A percentile compares a stretch with the other conserved stretches of the same genome.
Conservation (phyloP, 257 asterid genomes). For the Schizonepeta tenuifolia region DNA sequence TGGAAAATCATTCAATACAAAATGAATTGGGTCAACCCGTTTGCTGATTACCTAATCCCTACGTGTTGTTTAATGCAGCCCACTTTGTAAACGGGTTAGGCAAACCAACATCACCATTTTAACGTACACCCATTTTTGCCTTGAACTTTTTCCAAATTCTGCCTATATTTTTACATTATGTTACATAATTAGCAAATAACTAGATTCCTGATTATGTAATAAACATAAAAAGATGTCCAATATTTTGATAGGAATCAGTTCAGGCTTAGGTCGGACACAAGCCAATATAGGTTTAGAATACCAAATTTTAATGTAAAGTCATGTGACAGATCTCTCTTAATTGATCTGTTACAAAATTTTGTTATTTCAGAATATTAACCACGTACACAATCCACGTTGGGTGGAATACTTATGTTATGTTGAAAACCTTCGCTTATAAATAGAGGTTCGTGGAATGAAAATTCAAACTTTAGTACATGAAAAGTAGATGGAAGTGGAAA, state of each 20-base stretch:
- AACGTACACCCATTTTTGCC: background rate
- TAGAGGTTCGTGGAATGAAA: no score
- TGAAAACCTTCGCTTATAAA: background rate
- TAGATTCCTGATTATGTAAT: background rate
- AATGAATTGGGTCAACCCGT: constrained; percentile 20
- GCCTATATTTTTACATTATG: no score
- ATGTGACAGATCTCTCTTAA: background rate
- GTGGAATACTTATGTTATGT: background rate
- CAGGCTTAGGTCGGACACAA: background rate
- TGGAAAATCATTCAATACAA: background rate
- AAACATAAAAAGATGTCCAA: background rate
- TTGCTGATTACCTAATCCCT: constrained; percentile 5
- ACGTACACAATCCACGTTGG: no score
- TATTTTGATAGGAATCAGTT: background rate
- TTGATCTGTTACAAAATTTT: background rate
- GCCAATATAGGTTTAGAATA: background rate
- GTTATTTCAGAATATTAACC: no score
- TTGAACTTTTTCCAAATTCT: no score
- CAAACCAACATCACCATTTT: background rate
- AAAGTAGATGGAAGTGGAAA: background rate
- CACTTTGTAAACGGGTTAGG: constrained; percentile 6
- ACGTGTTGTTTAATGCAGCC: background rate
- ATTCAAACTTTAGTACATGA: background rate
- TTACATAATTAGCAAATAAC: background rate
- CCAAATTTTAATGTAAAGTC: no score